phyloP scores from a whole-genome alignment of 2,329 filamentous ascomycete species.

The Neofusicoccum laricinum region DNA sequence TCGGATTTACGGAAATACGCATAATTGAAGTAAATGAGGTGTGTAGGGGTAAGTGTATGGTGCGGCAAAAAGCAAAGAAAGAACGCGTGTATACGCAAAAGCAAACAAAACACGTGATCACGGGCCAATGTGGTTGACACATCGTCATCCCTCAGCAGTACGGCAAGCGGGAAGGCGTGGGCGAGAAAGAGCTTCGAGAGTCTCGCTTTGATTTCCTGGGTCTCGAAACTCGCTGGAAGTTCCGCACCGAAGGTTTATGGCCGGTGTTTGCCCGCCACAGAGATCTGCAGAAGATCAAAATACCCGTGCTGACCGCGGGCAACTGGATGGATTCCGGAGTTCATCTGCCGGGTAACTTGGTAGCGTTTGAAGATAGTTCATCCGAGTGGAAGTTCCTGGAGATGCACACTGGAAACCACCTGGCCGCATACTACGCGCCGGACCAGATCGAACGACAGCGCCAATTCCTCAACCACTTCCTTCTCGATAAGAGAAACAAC shows the following conservation, averaged over 20 bases:
- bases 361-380: neutral
- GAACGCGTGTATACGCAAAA: too few relatives aligned
- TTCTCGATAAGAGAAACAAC: neutral
- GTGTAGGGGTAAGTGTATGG: too few relatives aligned
- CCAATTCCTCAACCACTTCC: neutral
- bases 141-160: neutral
- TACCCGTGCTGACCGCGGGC: neutral
- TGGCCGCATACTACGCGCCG: neutral
- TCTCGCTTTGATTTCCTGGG: neutral
- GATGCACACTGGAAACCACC: neutral
- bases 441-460: neutral
- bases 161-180: neutral
- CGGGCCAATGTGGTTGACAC: too few relatives aligned
- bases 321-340: neutral
- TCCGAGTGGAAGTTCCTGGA: neutral
- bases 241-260: neutral
- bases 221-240: neutral
- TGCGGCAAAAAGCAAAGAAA: too few relatives aligned
- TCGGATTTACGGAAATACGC: too few relatives aligned
- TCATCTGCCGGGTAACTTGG: neutral
- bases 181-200: neutral
- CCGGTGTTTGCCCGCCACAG: neutral
- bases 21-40: too few relatives aligned
- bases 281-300: neutral
- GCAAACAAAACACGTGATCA: too few relatives aligned